Evolutionary conservation across 371 early-diverging fungal species (phyloP).

Genomic region (Mortierella sp.): DNA sequence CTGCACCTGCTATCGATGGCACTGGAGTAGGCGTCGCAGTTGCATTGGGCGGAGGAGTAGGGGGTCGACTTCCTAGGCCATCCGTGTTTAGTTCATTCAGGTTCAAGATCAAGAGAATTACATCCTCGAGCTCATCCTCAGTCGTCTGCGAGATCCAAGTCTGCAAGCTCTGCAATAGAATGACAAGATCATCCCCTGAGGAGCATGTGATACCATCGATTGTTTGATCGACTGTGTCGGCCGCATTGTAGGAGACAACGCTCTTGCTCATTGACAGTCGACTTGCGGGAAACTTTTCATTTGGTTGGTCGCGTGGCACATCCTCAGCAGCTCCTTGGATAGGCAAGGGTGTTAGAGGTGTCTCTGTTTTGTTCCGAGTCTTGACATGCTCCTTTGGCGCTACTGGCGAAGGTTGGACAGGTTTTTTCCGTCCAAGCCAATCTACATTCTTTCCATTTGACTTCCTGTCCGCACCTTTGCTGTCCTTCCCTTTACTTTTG

Average conservation of each 20-base stretch:
- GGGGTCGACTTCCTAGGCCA: constrained; percentile 10
- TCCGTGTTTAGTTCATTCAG: constrained; percentile 34
- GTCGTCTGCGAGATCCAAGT: constrained; percentile 24
- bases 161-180: constrained; percentile 29
- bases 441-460: too few relatives aligned
- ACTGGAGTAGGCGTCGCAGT: neutral
- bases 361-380: too few relatives aligned
- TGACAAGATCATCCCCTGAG: constrained; percentile 32
- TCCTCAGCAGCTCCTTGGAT: too few relatives aligned
- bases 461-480: too few relatives aligned
- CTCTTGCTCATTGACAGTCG: constrained; percentile 30
- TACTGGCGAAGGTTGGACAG: too few relatives aligned
- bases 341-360: too few relatives aligned
- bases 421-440: too few relatives aligned
- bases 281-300: neutral
- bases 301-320: too few relatives aligned
- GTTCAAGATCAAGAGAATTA: constrained; percentile 37
- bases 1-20: neutral
- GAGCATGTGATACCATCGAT: constrained; percentile 49
- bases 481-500: too few relatives aligned
- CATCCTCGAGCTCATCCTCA: constrained; percentile 28
- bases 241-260: constrained; percentile 20
- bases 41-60: neutral
- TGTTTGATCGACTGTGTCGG: constrained; percentile 17
- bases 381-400: too few relatives aligned